Evolutionary conservation across 2,329 filamentous ascomycete species (phyloP), one percentile per base, ranked within the genome.

Genomic region (Aspergillus oerlinghausenensis): DNA sequence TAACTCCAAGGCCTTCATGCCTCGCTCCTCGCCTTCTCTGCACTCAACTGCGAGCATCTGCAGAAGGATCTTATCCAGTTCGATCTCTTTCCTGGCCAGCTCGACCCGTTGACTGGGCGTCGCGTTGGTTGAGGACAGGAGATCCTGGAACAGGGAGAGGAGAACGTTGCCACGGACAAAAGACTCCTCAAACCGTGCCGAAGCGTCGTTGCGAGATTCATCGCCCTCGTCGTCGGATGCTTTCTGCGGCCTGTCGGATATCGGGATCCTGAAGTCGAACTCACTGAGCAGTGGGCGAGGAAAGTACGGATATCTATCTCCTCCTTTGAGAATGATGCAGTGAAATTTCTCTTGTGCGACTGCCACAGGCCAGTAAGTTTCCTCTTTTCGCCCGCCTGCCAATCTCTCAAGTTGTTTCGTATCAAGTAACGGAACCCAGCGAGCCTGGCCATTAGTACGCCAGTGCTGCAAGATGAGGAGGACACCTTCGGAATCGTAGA

Each of bases 271-370:
- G 71, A 99, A 96, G 50, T 92, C 90, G 69, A 99, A 99, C 72
- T 99, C 94, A 45, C 88, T 92, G 38, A 99, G 86, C 40, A 97
- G 79, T 2, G 91, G 92, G 9, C 89, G 87, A 10, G 91, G 94
- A 76, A 93, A 97, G 77, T 94, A 97, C 0, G 93, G 92, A 69
- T 97, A 90, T 69, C 88, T 84, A 70, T 99, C 94, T 38, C 89
- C 89, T 60, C 94, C 94, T 77, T 99, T 99, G 69, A 99, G 86
- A 66, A 99, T 97, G 75, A 99, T 97, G 77, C 95, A 99, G 80
- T 97, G 93, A 75, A 99, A 99, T 68, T 89, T 93, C 68, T 89
- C 83, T 66, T 92, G 86, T 2, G 93, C 91, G 1, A 97, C 92
- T 0, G 94, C 94, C 32, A 99, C 90, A 1, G 94, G 94, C 84